A percentile compares a stretch with the other conserved stretches of the same genome.
phyloP scores from a whole-genome alignment of 306 rosid species.

The Carpinus viminea region DNA sequence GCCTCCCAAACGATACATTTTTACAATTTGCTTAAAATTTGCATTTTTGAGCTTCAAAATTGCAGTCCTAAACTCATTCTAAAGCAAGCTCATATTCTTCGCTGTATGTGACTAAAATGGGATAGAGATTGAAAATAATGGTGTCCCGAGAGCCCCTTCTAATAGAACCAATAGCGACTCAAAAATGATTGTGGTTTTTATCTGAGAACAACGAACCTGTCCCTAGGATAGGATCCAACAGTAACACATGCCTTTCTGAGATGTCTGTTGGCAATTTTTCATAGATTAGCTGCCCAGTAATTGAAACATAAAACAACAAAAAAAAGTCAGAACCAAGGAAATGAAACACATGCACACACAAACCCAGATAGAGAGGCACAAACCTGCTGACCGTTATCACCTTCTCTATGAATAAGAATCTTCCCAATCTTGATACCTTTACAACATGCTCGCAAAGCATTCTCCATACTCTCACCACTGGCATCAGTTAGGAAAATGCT shows the following conservation, averaged over 20 bases:
- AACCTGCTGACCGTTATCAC: slow-evolving; percentile 99
- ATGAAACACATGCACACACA: slow-evolving; percentile 8
- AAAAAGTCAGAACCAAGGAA: slow-evolving; percentile 20
- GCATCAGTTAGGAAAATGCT: slow-evolving; percentile 27
- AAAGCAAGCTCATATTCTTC: background rate
- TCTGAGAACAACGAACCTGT: slow-evolving; percentile 66
- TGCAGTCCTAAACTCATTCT: too few relatives aligned
- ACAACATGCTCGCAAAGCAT: slow-evolving; percentile 98
- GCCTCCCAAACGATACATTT: too few relatives aligned
- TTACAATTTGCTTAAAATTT: too few relatives aligned
- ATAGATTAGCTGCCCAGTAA: slow-evolving; percentile 75
- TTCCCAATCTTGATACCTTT: slow-evolving; percentile 99
- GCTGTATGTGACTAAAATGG: background rate
- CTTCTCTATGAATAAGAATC: slow-evolving; percentile 99
- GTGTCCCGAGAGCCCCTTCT: background rate
- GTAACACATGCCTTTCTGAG: slow-evolving; percentile 91
- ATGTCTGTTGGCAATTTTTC: slow-evolving; percentile 93
- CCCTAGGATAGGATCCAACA: slow-evolving; percentile 96
- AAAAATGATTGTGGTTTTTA: slow-evolving; percentile 1
- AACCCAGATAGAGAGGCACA: slow-evolving; percentile 30
- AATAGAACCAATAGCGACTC: background rate
- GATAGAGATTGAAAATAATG: background rate
- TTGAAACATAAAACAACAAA: slow-evolving; percentile 15
- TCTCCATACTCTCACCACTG: slow-evolving; percentile 99
- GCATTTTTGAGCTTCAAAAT: too few relatives aligned